A percentile compares a stretch with the other conserved stretches of the same genome.
These are phyloP conservation scores for Tanacetum coccineum DNA, from an alignment of 129 eudicot genomes.

Conservation along the genomic window DNA sequence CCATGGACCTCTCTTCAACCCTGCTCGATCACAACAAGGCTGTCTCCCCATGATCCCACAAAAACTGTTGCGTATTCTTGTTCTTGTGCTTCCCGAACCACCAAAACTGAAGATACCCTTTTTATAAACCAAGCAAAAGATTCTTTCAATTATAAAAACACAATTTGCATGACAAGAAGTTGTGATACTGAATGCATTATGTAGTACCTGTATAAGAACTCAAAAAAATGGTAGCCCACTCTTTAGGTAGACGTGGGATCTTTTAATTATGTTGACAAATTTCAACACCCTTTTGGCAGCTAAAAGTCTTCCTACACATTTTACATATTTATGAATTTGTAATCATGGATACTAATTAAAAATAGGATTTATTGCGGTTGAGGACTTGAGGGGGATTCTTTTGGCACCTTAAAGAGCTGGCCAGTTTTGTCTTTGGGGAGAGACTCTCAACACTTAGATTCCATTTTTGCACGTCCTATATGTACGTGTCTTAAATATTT, in stretches of 20 bases:
- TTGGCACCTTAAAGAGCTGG: slow-evolving; percentile 46
- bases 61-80: slow-evolving; percentile 13
- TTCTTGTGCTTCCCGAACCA: slow-evolving; percentile 20
- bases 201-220: not conserved
- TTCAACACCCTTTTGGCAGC: slow-evolving; percentile 16
- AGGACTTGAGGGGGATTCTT: slow-evolving; percentile 36
- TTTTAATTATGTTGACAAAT: slow-evolving; percentile 28
- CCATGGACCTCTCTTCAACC: slow-evolving; percentile 89
- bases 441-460: slow-evolving; percentile 29
- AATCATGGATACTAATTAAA: slow-evolving; percentile 18
- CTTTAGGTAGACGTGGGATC: slow-evolving; percentile 37
- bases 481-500: not conserved
- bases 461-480: slow-evolving; percentile 21
- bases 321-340: slow-evolving; percentile 7
- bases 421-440: slow-evolving; percentile 47
- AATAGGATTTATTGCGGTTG: slow-evolving; percentile 10
- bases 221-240: slow-evolving; percentile 32
- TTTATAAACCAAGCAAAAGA: slow-evolving; percentile 31
- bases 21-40: slow-evolving; percentile 83
- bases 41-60: slow-evolving; percentile 58
- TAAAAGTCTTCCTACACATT: slow-evolving; percentile 22
- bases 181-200: slow-evolving; percentile 16
- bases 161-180: slow-evolving; percentile 7
- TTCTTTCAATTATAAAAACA: slow-evolving; percentile 25
- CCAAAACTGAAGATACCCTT: slow-evolving; percentile 22